Evolutionary conservation across 495 filamentous ascomycete genomes (phyloP), one percentile per base, ranked within the genome.

Genomic region (Penicillium steckii): DNA sequence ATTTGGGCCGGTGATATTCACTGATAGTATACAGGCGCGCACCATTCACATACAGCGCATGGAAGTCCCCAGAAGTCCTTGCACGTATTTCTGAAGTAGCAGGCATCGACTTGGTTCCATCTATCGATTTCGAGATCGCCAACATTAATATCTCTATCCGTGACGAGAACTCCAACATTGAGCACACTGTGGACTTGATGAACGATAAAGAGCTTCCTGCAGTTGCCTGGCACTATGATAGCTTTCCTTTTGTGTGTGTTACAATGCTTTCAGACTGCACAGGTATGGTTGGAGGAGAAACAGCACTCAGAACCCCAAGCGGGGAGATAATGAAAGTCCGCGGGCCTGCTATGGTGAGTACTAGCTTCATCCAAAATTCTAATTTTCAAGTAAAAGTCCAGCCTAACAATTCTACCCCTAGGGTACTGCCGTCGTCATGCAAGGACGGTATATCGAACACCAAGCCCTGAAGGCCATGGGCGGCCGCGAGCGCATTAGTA

Each of bases 201-300:
- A 49, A 3, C 75, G 17, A 22, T 6, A 78, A 61, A 13, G 30
- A 33, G 3, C 30, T 33, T 7, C 75, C 80, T 9, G 79, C 85
- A 46, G 81, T 88, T 15, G 83, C 78, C 24, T 89, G 87, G 87
- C 86, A 91, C 66, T 80, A 68, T 30, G 87, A 91, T 55, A 85
- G 82, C 55, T 89, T 86, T 61, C 87, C 87, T 1, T 91, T 89
- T 51, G 87, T 90, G 13, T 90, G 87, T 56, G 86, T 91, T 21
- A 75, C 82, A 4, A 91, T 90, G 87, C 77, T 90, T 38, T 87
- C 84, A 42, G 85, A 91, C 57, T 84, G 83, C 41, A 80, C 73
- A 0, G 72, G 73, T 12, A 91, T 90, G 87, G 71, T 85, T 7
- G 86, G 86, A 25, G 87, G 87, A 2, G 87, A 90, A 64, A 90